Evolutionary conservation across 805 yeast genomes (phyloP), one percentile per base, ranked within the genome.

Genomic region (Myxozyma melibiosi): DNA sequence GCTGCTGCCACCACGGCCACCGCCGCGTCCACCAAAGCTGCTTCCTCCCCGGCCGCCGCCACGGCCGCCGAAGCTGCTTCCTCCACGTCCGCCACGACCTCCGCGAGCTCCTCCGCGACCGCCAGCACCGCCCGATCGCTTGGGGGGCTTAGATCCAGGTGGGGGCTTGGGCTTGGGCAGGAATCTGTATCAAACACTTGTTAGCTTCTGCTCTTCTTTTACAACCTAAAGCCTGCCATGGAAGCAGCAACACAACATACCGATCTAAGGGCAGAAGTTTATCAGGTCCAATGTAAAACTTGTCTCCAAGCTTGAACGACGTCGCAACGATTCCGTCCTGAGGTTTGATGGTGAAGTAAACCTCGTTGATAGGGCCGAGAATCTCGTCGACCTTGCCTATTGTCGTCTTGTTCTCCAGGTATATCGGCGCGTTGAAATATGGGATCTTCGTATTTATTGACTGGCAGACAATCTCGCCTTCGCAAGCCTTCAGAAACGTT

Each of bases 351-450:
- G 99, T 94, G 81, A 94, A 94, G 72, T 82, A 92, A n/a, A 94
- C 97, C 76, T 94, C 99, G 72, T 94, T 94, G 72, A 94, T 77
- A 46, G 99, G 98, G 50, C 99, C 99, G 66, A 94, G 81, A 63
- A 94, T 94, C 79, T 94, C 99, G 73, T 94, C 99, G 57, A 94
- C 96, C 74, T 94, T 94, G 68, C 99, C 99, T 46, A 94, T 85
- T 71, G 87, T 94, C 25, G 96, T 86, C 73, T 94, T 94, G 80
- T 94, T 92, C 73, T 94, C 98, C 67, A 94, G 81, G 74, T 86
- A 94, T 68, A 94, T 91, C 72, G 99, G 99, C 27, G 99, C 99
- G 76, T 94, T 94, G 82, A 94, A 94, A 74, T 92, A 94, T 69
- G 99, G 99, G 66, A 94, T 80, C 78, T 92, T 92, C 56, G 90